A percentile compares a stretch with the other conserved stretches of the same genome.
These are phyloP conservation scores for Suillus subalutaceus DNA, from an alignment of 768 basidiomycete species.

Conservation along the genomic window DNA sequence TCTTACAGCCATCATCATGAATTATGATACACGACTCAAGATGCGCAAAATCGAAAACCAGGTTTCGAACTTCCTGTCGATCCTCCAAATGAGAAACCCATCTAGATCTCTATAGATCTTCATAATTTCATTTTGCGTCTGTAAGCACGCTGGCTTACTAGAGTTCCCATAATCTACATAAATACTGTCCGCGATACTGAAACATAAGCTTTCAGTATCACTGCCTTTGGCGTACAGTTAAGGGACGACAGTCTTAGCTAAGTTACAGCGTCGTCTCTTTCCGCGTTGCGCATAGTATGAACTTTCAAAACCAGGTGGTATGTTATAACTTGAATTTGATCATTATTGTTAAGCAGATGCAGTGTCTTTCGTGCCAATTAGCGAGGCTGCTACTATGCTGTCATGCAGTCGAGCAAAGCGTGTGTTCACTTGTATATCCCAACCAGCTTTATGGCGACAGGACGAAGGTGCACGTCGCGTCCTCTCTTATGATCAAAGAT, in stretches of 20 bases:
- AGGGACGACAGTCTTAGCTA: too few relatives aligned
- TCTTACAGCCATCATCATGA: background rate
- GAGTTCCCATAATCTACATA: too few relatives aligned
- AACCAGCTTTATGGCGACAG: background rate
- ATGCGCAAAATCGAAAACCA: background rate
- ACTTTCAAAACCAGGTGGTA: background rate
- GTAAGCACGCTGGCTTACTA: too few relatives aligned
- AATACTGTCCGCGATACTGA: too few relatives aligned
- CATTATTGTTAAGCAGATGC: background rate
- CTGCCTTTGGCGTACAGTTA: too few relatives aligned
- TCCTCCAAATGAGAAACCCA: background rate
- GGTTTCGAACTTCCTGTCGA: background rate
- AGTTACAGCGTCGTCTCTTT: background rate
- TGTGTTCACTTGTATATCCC: background rate
- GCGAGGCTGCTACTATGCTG: background rate
- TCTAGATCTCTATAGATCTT: background rate
- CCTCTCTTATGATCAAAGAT: background rate
- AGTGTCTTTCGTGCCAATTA: background rate
- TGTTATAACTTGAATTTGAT: background rate
- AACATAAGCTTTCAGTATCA: too few relatives aligned
- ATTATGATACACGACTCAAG: background rate
- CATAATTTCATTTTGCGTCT: background rate
- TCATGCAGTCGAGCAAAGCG: background rate
- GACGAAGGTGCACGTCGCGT: background rate
- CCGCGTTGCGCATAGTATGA: background rate